Conservation (phyloP, 768 basidiomycete species). For the Tephrocybe sp. region DNA sequence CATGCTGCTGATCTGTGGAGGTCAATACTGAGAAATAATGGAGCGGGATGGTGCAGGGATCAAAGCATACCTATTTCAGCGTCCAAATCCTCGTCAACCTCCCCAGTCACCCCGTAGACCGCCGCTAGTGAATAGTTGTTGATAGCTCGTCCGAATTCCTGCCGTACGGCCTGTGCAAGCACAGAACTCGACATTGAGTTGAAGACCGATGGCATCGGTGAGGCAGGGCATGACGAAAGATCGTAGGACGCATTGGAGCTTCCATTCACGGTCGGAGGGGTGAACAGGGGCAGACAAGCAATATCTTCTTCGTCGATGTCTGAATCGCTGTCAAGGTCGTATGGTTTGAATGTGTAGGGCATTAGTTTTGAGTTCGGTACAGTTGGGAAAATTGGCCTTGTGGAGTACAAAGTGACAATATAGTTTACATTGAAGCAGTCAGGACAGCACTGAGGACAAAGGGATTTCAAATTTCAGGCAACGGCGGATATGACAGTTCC, state of each 20-base stretch:
- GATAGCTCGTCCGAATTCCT: constrained; percentile 67
- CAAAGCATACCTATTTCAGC: too few relatives aligned
- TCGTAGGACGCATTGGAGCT: constrained; percentile 60
- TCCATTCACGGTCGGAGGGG: constrained; percentile 34
- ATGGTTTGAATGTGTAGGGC: neutral
- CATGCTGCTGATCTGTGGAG: constrained; percentile 62
- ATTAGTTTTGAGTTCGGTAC: too few relatives aligned
- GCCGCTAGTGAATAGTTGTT: constrained; percentile 82
- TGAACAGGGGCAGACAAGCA: constrained; percentile 39
- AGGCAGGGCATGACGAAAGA: constrained; percentile 58
- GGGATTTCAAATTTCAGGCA: too few relatives aligned
- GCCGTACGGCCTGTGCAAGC: constrained; percentile 54
- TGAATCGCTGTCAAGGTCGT: constrained; percentile 39
- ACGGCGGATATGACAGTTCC: too few relatives aligned
- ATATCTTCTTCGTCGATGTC: constrained; percentile 43
- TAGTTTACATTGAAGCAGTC: too few relatives aligned
- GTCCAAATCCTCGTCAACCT: constrained; percentile 70
- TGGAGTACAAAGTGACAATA: too few relatives aligned
- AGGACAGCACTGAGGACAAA: too few relatives aligned
- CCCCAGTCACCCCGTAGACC: too few relatives aligned
- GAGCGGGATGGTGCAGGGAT: too few relatives aligned
- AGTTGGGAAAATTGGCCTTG: too few relatives aligned
- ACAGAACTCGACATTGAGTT: constrained; percentile 63
- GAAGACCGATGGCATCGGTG: constrained; percentile 65
- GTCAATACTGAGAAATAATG: constrained; percentile 6